A percentile compares a stretch with the other conserved stretches of the same genome.
Evolutionary conservation across 1,284 basidiomycete genomes (phyloP).

Genomic region (Leccinum subrobustum): DNA sequence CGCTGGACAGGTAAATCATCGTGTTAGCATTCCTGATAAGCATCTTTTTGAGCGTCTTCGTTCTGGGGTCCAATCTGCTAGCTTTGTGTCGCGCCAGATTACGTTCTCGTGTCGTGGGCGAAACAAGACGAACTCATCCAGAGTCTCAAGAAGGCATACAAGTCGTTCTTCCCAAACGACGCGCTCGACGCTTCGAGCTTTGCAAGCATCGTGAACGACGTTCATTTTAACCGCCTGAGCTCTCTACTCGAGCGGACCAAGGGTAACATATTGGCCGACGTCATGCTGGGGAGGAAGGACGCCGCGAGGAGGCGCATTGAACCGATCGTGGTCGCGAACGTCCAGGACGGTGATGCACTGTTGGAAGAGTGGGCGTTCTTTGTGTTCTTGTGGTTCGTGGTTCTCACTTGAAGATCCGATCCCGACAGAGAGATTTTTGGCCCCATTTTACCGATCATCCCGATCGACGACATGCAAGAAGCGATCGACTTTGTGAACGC

Average conservation of each 20-base stretch:
- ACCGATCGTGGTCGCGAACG: constrained; percentile 22
- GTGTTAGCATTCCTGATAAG: not conserved
- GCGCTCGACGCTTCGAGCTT: constrained; percentile 20
- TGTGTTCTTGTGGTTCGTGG: not conserved
- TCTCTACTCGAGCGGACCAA: constrained; percentile 49
- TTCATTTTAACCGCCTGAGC: constrained; percentile 25
- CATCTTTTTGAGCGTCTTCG: not conserved
- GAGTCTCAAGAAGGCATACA: constrained; percentile 42
- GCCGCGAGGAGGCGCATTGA: constrained; percentile 33
- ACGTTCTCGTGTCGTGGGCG: constrained; percentile 52
- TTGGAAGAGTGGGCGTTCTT: constrained; percentile 27
- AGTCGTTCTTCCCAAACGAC: constrained; percentile 32
- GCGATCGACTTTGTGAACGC: constrained; percentile 43
- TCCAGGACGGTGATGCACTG: constrained; percentile 23
- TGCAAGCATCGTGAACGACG: constrained; percentile 22
- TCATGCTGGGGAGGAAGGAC: constrained; percentile 44
- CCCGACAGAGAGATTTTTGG: constrained; percentile 61
- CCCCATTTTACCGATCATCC: constrained; percentile 63
- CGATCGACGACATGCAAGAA: constrained; percentile 46
- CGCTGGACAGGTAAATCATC: constrained; percentile 43
- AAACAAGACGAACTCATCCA: constrained; percentile 53
- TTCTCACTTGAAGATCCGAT: not conserved
- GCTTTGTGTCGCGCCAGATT: constrained; percentile 66
- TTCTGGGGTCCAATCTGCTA: constrained; percentile 14
- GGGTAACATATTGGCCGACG: constrained; percentile 51